Conservation (phyloP, 805 yeast species). For the Starmerella potacharoeniae region DNA sequence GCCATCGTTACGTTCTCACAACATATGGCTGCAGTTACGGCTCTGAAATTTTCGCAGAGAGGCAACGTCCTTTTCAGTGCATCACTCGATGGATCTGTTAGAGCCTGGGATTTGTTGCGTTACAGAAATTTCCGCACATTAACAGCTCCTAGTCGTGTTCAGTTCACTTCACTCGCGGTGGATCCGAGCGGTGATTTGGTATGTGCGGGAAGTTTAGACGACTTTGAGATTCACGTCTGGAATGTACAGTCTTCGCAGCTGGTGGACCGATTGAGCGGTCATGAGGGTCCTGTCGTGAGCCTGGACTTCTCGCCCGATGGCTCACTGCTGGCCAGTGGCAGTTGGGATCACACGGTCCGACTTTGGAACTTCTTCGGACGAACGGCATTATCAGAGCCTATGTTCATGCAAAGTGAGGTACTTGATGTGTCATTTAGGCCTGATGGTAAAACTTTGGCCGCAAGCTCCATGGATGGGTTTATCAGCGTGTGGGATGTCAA, state of each 20-base stretch:
- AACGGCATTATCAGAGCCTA: slow-evolving; percentile 79
- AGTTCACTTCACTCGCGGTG: slow-evolving; percentile 79
- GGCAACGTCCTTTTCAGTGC: slow-evolving; percentile 89
- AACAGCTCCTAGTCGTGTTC: slow-evolving; percentile 80
- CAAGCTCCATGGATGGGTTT: slow-evolving; percentile 80
- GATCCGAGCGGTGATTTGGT: slow-evolving; percentile 97
- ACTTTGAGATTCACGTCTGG: slow-evolving; percentile 89
- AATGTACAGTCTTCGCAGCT: slow-evolving; percentile 92
- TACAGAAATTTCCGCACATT: slow-evolving; percentile 91
- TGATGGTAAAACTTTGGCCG: slow-evolving; percentile 85
- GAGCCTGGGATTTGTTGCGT: slow-evolving; percentile 93
- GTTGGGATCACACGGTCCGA: slow-evolving; percentile 93
- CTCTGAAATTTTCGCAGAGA: slow-evolving; percentile 71
- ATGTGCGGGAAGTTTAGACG: slow-evolving; percentile 86
- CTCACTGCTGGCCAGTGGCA: slow-evolving; percentile 69
- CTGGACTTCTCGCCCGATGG: slow-evolving; percentile 77
- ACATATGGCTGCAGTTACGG: slow-evolving; percentile 81
- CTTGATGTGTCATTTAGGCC: slow-evolving; percentile 76
- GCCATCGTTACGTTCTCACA: slow-evolving; percentile 86
- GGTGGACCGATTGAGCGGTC: slow-evolving; percentile 79
- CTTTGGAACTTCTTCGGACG: slow-evolving; percentile 89
- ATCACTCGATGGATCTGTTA: slow-evolving; percentile 89
- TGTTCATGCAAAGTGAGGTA: slow-evolving; percentile 75
- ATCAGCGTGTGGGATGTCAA: slow-evolving; percentile 74
- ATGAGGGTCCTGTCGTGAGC: slow-evolving; percentile 88